Evolutionary conservation across 805 yeast genomes (phyloP), one percentile per base, ranked within the genome.

Genomic region (Saccharomycopsis fibuligera): DNA sequence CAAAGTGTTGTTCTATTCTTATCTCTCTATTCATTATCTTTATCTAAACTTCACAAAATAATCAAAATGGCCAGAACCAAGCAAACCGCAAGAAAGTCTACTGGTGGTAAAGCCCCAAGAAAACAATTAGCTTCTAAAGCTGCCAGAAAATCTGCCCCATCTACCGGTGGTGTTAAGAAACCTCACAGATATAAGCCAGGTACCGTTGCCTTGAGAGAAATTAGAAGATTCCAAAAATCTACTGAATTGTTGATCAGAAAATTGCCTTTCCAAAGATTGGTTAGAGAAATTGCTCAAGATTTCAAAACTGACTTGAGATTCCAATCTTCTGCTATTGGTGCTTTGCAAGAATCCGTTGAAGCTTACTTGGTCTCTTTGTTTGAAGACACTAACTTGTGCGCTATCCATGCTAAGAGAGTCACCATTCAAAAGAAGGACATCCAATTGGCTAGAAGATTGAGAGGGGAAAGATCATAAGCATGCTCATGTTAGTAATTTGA

Each of bases 381-480:
- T 61, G 98, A 91, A 77, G 98, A 93, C 72, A 93, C 98, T 58
- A 91, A 90, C 78, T 79, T 91, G 76, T 93, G 97, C 75, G 97
- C 98, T 58, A 87, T 89, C 60, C 99, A 91, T 73, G 99, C 98
- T 64, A 91, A 93, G 82, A 85, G 99, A 75, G 98, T 91, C 61
- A 91, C 99, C 58, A 88, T 91, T 65, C 96, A 88, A 79, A 91
- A 89, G 87, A 90, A 90, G 76, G 99, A 91, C 71, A 87, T 91
- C 69, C 96, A 90, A 68, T 79, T 91, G 68, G 99, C 98, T 60
- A 86, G 97, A 77, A 86, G 98, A 78, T 81, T 91, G 69, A 84
- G 97, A 75, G 98, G 97, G 72, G 95, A 86, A 76, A 83, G 93
- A 83, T 42, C 45, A 4, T 42, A 29, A n/a, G 29, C 17, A 16